phyloP scores from a whole-genome alignment of 129 eudicot species.

The Flaveria sonorensis region DNA sequence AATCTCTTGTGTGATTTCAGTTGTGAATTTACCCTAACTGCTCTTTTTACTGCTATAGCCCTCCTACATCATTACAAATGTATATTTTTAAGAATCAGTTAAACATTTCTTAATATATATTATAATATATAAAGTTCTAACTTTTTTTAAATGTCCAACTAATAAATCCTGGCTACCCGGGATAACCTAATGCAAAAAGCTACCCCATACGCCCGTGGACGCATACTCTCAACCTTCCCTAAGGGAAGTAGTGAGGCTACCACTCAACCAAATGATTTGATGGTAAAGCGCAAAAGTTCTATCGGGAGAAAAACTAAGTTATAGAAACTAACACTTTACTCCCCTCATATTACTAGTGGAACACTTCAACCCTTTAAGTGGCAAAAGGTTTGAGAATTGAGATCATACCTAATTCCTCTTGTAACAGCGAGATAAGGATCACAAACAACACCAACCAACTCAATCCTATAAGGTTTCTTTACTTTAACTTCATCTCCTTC shows the following conservation, averaged over 20 bases:
- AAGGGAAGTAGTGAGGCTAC: no score
- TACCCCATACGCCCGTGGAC: no score
- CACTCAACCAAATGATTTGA: no score
- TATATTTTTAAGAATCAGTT: no score
- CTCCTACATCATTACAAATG: conserved; percentile 48
- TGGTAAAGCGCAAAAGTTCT: no score
- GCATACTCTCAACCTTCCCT: no score
- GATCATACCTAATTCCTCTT: conserved; percentile 79
- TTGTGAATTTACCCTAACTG: conserved; percentile 92
- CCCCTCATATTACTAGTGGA: neutral
- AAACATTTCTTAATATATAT: no score
- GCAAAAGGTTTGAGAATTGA: neutral
- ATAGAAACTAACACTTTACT: neutral
- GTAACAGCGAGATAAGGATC: conserved; percentile 91
- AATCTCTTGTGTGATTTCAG: conserved; percentile 89
- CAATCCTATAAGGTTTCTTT: conserved; percentile 77
- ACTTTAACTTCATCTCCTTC: conserved; percentile 30
- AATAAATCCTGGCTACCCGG: no score
- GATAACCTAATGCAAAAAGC: no score
- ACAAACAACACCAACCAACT: conserved; percentile 92
- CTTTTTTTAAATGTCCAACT: no score
- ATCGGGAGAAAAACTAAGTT: neutral
- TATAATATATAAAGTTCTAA: no score
- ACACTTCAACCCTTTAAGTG: neutral
- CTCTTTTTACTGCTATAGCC: conserved; percentile 76